Base-by-base conservation (phyloP, 2,329 filamentous ascomycete species). In the Fusarium denticulatum region DNA sequence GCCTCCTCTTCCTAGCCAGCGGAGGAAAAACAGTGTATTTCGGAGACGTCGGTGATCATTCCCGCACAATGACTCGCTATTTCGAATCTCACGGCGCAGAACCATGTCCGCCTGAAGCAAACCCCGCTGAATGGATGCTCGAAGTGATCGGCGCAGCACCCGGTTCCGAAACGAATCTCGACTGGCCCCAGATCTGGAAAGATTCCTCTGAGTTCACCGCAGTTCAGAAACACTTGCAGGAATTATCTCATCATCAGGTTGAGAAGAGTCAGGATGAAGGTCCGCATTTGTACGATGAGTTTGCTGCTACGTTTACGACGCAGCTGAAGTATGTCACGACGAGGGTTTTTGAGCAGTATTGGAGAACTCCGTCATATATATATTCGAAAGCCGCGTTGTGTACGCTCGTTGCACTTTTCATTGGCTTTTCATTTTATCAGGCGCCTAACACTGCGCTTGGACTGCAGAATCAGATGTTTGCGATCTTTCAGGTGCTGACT, bases 41-140 rank as follows among this genome's bases (percentile, higher is more conserved):
- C 76, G 90, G 90, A 28, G 87, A 91, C 2, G 87, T 92, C 30
- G 90, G 90, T 3, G 76, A 86, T 1, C 85, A 88, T 69, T 89
- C 88, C 0, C 81, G 81, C 22, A 86, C 82, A 3, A 80, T 92
- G 74, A 85, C 86, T 6, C 81, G 81, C 55, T 91, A 91, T 80
- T 94, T 94, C 70, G 88, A 90, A 73, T 79, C 81, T 16, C 89
- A 92, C 67, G 91, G 90, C 22, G 89, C 87, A 3, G 82, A 85
- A 1, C 81, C 84, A 36, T 90, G 89, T 50, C 82, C 84, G 2
- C 70, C 82, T 5, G 86, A 87, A 6, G 89, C 88, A 22, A 93
- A 93, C 71, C 91, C 91, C 4, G 91, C 91, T 1, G 91, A 93
- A 79, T 92, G 88, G 84, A 92, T 93, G 89, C 84, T 93, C 9